Evolutionary conservation across 2,329 filamentous ascomycete species (phyloP).

Genomic region (Dothistroma septosporum): DNA sequence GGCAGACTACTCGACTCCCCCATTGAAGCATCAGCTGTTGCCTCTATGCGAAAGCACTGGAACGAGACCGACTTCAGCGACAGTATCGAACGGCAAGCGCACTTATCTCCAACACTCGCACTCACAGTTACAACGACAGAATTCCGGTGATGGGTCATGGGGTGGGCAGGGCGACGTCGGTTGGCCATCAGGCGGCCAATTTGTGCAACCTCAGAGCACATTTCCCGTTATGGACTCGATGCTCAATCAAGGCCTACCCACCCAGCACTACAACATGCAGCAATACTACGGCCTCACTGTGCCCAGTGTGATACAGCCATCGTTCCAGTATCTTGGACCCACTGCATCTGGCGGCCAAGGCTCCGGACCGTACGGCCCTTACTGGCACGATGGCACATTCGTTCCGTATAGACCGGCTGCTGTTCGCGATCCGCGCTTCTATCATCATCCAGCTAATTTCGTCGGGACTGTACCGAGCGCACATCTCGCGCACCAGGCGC

Average conservation of each 20-base stretch:
- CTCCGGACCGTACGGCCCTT: conserved; percentile 56
- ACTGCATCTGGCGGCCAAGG: conserved; percentile 56
- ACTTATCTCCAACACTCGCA: conserved; percentile 32
- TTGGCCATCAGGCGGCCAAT: conserved; percentile 18
- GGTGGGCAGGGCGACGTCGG: conserved; percentile 5
- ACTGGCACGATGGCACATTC: conserved; percentile 61
- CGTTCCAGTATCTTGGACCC: conserved; percentile 56
- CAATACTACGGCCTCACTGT: conserved; percentile 46
- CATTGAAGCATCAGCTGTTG: conserved; percentile 76
- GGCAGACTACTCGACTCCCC: conserved; percentile 26
- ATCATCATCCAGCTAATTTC: conserved; percentile 24
- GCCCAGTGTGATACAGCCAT: conserved; percentile 57
- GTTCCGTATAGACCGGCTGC: conserved; percentile 58
- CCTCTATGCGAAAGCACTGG: conserved; percentile 48
- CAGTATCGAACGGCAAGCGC: conserved; percentile 20
- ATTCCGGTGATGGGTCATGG: conserved; percentile 16
- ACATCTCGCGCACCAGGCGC: conserved; percentile 18
- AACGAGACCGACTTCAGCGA: conserved; percentile 34
- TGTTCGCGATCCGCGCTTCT: conserved; percentile 51
- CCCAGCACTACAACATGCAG: conserved; percentile 33
- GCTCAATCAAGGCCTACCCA: conserved; percentile 52
- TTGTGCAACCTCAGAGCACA: conserved; percentile 19
- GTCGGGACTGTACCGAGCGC: conserved; percentile 19
- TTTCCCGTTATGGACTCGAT: conserved; percentile 57
- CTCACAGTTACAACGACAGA: conserved; percentile 29